phyloP scores from a whole-genome alignment of 2,329 filamentous ascomycete genomes.

The Calonectria crousiana region DNA sequence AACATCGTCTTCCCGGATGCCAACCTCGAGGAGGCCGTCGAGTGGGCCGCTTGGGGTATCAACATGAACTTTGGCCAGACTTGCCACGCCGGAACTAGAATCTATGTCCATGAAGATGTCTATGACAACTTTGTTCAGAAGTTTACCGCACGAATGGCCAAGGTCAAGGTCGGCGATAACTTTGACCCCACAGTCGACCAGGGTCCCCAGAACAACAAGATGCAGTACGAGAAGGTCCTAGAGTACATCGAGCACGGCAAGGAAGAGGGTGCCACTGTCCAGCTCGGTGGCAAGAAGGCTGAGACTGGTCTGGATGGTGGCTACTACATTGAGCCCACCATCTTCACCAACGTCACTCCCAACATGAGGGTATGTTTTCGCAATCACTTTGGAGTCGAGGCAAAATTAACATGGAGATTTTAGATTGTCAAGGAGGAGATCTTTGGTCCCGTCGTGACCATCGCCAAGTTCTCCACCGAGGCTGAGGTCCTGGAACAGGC shows the following conservation, averaged over 20 bases:
- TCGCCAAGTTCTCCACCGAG: constrained; percentile 57
- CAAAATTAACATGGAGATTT: not conserved
- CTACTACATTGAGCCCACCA: constrained; percentile 13
- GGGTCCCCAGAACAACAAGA: constrained; percentile 78
- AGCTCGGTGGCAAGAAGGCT: constrained; percentile 8
- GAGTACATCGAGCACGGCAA: constrained; percentile 78
- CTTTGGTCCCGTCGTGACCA: constrained; percentile 58
- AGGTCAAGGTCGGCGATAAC: constrained; percentile 76
- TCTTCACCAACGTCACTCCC: constrained; percentile 45
- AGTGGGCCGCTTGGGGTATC: constrained; percentile 64
- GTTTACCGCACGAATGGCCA: constrained; percentile 70
- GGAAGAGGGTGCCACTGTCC: constrained; percentile 50
- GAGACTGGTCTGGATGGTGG: not conserved
- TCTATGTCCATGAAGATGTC: constrained; percentile 72
- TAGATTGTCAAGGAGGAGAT: constrained; percentile 56
- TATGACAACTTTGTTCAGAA: constrained; percentile 72
- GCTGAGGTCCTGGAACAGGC: constrained; percentile 57
- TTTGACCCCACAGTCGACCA: constrained; percentile 78
- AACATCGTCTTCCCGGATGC: constrained; percentile 73
- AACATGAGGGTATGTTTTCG: constrained; percentile 53
- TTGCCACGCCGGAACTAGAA: constrained; percentile 73
- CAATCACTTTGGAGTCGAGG: not conserved
- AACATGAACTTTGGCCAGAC: constrained; percentile 74
- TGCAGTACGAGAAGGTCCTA: constrained; percentile 77
- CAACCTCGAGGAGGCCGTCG: constrained; percentile 76